Conservation (phyloP, 208 protist genomes). For the Trypanosoma conorhini region DNA sequence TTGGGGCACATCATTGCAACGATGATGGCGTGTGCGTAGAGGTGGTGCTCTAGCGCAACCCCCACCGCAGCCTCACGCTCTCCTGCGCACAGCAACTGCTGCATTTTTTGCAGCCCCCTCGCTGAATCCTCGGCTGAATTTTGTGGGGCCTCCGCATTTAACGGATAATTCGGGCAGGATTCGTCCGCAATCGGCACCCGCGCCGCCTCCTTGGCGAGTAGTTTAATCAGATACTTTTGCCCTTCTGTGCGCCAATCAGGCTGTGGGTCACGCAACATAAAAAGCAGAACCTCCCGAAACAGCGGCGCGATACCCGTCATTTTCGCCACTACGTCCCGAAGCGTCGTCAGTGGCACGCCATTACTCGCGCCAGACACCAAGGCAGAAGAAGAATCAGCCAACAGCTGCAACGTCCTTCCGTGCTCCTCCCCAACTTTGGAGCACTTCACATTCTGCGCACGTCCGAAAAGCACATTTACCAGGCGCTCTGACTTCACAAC, state of each 20-base stretch:
- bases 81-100: constrained; percentile 57
- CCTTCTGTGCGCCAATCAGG: constrained; percentile 51
- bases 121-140: constrained; percentile 9
- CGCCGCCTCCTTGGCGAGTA: constrained; percentile 36
- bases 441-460: background rate
- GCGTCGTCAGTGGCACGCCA: constrained; percentile 1
- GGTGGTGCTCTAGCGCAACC: constrained; percentile 46
- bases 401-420: constrained; percentile 6
- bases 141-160: constrained; percentile 4
- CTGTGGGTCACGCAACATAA: constrained; percentile 51
- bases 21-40: constrained; percentile 78
- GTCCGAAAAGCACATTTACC: constrained; percentile 19
- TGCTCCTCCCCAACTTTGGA: constrained; percentile 7
- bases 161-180: constrained; percentile 4
- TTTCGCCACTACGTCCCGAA: constrained; percentile 16
- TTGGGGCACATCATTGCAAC: constrained; percentile 88
- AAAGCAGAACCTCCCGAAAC: constrained; percentile 36
- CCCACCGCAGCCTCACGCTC: constrained; percentile 67
- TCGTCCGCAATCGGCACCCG: constrained; percentile 3
- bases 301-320: constrained; percentile 20
- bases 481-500: constrained; percentile 8
- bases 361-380: background rate
- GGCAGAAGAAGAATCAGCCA: constrained; percentile 1
- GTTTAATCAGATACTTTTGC: constrained; percentile 39
- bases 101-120: constrained; percentile 44